Percentiles rank a stretch among this genome's conserved stretches.
Conservation (phyloP, 306 rosid species). For the Glycine tomentella region DNA sequence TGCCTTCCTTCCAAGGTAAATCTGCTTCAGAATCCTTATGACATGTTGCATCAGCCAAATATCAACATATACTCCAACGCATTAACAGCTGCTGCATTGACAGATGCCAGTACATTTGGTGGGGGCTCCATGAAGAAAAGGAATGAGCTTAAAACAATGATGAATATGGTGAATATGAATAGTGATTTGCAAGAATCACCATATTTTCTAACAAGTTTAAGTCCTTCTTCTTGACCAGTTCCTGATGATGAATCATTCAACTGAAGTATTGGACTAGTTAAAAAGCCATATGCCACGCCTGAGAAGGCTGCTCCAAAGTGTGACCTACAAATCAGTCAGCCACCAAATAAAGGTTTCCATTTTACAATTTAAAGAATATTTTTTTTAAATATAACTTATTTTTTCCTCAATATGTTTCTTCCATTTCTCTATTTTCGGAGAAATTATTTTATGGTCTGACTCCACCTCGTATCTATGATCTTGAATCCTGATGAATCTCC, state of each 20-base stretch:
- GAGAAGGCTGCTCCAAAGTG: constrained; percentile 80
- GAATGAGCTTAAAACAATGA: constrained; percentile 59
- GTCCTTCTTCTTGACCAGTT: constrained; percentile 71
- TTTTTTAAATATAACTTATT: neutral
- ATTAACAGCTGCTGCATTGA: constrained; percentile 45
- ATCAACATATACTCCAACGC: constrained; percentile 39
- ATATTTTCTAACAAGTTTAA: constrained; percentile 63
- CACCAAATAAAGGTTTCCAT: constrained; percentile 9
- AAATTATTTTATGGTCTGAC: too few relatives aligned
- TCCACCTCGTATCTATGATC: too few relatives aligned
- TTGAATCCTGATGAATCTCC: too few relatives aligned
- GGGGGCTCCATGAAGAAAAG: constrained; percentile 80
- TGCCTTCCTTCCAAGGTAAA: neutral
- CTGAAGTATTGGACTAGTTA: constrained; percentile 69
- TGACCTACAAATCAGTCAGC: constrained; percentile 60
- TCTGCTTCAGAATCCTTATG: constrained; percentile 15
- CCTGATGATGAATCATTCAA: constrained; percentile 62
- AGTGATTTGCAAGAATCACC: constrained; percentile 77
- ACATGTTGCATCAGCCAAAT: constrained; percentile 35
- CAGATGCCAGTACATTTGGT: constrained; percentile 55
- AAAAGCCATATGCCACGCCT: constrained; percentile 74
- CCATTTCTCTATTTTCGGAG: neutral
- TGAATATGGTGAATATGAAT: constrained; percentile 63
- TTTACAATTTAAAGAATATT: constrained; percentile 9
- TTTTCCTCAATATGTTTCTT: neutral